Base-by-base conservation (phyloP, 345 rosid species). In the Gossypium turneri region DNA sequence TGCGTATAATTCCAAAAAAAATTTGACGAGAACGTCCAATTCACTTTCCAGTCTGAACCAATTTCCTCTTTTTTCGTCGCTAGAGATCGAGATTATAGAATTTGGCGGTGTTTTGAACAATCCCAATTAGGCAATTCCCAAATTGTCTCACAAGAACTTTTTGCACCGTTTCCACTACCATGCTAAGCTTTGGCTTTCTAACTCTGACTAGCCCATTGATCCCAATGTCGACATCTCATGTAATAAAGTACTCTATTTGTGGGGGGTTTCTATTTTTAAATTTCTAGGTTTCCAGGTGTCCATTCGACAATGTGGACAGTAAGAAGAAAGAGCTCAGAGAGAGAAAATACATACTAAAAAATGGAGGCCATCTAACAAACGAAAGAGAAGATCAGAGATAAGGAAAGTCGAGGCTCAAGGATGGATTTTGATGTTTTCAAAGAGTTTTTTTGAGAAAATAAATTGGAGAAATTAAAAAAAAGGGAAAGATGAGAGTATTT, bases 131-230 rank as follows among this genome's bases (percentile, higher is more conserved):
- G 24, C 15, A 1, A 24, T 27, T 12, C 58, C 58, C 58, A 73
- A 15, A 24, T 12, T 88, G 65, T 86, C 98, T 72, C 99, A 95
- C 64, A 88, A 86, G 86, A 81, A 89, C 67, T 91, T 98, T 13
- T 81, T 95, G 88, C 85, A 83, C 77, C 85, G 81, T 11, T 95
- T 97, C 60, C 60, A 85, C 11, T 86, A 93, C 80, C 97, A 87
- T 56, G 94, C 94, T 4, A 86, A 83, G 83, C 84, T 78, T 12
- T 95, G 97, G 97, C 86, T 93, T 4, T 83, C 90, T 1, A 87
- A 85, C 22, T 88, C 97, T 0, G 89, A 91, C 44, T 74, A 81
- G 65, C 87, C 90, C 3, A 76, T 95, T 68, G 92, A 88, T 5
- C 79, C 90, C 6, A 79, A 75, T 82, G 79, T 86, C 64, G 41